Conservation (phyloP, 129 eudicot species). For the Scalesia atractyloides region DNA sequence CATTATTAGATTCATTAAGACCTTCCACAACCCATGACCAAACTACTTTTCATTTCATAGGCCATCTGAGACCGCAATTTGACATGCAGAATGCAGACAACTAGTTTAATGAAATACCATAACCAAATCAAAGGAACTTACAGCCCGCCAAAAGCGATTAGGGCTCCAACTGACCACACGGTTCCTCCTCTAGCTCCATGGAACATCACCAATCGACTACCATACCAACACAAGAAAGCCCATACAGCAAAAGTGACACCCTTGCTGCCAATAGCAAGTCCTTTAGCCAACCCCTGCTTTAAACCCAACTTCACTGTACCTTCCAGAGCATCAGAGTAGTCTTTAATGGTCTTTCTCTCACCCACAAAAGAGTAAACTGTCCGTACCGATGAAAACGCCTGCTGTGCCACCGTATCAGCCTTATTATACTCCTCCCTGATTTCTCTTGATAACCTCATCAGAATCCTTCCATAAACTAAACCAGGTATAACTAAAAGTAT, state of each 20-base stretch:
- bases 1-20: background rate
- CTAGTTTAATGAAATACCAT: background rate
- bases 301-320: conserved; percentile 44
- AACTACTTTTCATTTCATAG: background rate
- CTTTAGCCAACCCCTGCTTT: conserved; percentile 51
- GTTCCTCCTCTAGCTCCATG: conserved; percentile 59
- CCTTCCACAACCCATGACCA: background rate
- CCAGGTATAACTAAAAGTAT: conserved; percentile 39
- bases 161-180: conserved; percentile 42
- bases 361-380: conserved; percentile 61
- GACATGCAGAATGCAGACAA: background rate
- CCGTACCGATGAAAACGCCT: conserved; percentile 48
- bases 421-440: conserved; percentile 47
- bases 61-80: too few species aligned
- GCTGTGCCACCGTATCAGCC: conserved; percentile 42
- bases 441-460: conserved; percentile 47
- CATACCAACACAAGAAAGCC: conserved; percentile 49
- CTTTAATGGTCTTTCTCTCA: conserved; percentile 41
- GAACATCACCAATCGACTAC: conserved; percentile 55
- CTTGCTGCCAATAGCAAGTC: conserved; percentile 43
- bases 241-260: conserved; percentile 38
- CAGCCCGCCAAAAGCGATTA: conserved; percentile 40
- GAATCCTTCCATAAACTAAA: conserved; percentile 39
- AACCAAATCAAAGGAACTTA: conserved; percentile 25
- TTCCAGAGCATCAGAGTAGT: conserved; percentile 52